These are phyloP conservation scores for Geotrichum cucujoidarum DNA, from an alignment of 1,139 yeast species.

Conservation along the genomic window DNA sequence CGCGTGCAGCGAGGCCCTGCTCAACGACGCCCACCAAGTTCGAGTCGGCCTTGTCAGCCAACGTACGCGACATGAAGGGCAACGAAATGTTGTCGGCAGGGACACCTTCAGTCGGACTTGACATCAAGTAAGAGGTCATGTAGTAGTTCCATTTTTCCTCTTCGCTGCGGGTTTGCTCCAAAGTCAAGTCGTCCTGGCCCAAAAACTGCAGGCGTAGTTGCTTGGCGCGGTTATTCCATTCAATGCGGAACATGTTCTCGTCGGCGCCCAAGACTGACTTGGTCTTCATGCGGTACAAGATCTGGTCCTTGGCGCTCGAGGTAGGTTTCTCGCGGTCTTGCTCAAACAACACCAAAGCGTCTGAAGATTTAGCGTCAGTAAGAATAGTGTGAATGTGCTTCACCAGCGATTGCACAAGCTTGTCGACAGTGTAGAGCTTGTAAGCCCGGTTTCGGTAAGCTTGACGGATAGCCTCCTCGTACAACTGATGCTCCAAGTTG, in stretches of 20 bases:
- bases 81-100: slow-evolving; percentile 69
- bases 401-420: slow-evolving; percentile 82
- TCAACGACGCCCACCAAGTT: slow-evolving; percentile 40
- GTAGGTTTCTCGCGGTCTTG: slow-evolving; percentile 57
- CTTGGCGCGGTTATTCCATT: slow-evolving; percentile 52
- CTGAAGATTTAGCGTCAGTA: slow-evolving; percentile 77
- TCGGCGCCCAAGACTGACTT: slow-evolving; percentile 75
- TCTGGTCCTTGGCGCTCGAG: slow-evolving; percentile 76
- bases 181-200: slow-evolving; percentile 80
- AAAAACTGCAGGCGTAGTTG: slow-evolving; percentile 75
- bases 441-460: slow-evolving; percentile 92
- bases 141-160: slow-evolving; percentile 91
- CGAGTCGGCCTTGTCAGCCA: slow-evolving; percentile 31
- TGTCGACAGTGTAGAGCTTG: slow-evolving; percentile 87
- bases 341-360: slow-evolving; percentile 75
- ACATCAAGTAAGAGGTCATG: slow-evolving; percentile 85
- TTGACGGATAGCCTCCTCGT: slow-evolving; percentile 91
- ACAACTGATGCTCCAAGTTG: slow-evolving; percentile 89
- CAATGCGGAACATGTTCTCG: slow-evolving; percentile 88
- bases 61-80: slow-evolving; percentile 58
- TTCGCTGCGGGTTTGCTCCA: slow-evolving; percentile 66
- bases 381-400: slow-evolving; percentile 81
- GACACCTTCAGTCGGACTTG: slow-evolving; percentile 96
- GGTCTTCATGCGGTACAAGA: slow-evolving; percentile 81
- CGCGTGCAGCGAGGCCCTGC: slow-evolving; percentile 74